A percentile compares a stretch with the other conserved stretches of the same genome.
Conservation (phyloP, 495 filamentous ascomycete species). For the Talaromyces nanjingensis region DNA sequence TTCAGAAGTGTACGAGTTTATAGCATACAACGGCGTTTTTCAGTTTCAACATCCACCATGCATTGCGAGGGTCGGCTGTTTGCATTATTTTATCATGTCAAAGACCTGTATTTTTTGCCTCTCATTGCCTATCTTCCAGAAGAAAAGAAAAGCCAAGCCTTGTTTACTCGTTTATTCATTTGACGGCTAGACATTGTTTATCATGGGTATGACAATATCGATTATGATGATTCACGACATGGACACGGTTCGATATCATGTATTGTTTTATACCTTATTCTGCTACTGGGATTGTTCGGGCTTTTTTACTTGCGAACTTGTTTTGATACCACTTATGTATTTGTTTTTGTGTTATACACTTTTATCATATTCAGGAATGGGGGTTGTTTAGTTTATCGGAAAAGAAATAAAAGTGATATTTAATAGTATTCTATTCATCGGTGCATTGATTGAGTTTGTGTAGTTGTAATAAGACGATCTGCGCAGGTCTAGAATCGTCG, state of each 20-base stretch:
- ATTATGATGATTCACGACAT: background rate
- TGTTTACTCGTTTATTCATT: background rate
- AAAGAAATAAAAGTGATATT: slow-evolving; percentile 5
- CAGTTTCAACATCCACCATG: slow-evolving; percentile 1
- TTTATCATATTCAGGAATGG: background rate
- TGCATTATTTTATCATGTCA: slow-evolving; percentile 5
- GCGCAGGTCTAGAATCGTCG: background rate
- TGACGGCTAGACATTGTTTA: background rate
- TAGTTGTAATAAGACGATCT: background rate
- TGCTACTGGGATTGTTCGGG: background rate
- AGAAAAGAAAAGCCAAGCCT: background rate
- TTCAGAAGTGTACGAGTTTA: background rate
- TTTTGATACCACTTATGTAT: slow-evolving; percentile 6
- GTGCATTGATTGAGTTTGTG: background rate
- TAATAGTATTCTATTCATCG: background rate
- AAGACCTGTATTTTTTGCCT: background rate
- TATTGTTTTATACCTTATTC: background rate
- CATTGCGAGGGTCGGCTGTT: slow-evolving; percentile 8
- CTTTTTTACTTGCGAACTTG: background rate
- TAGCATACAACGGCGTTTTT: slow-evolving; percentile 5
- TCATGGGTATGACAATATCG: background rate
- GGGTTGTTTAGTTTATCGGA: background rate
- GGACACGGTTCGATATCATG: background rate
- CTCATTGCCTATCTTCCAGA: background rate
- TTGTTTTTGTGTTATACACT: background rate